Percentiles rank a stretch among this genome's conserved stretches.
Conservation (phyloP, 1,139 yeast species). For the Starmera stellimalicola region DNA sequence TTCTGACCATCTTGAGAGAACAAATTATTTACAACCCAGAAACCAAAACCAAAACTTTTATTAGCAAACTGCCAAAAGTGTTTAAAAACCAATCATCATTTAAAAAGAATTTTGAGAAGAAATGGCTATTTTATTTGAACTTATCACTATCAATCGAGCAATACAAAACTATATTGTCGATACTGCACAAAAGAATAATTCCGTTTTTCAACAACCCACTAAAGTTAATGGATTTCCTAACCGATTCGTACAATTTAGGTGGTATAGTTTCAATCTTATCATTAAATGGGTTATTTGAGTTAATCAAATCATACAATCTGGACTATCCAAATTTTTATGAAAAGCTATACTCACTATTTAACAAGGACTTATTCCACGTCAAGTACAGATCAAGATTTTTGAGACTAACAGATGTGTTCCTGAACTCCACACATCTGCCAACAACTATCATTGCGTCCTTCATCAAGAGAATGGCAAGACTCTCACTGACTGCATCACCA, state of each 20-base stretch:
- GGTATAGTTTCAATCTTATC: constrained; percentile 72
- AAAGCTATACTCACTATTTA: constrained; percentile 72
- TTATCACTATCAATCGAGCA: constrained; percentile 37
- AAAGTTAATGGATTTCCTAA: constrained; percentile 82
- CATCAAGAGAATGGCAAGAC: constrained; percentile 70
- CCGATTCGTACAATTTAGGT: constrained; percentile 71
- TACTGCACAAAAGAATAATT: constrained; percentile 75
- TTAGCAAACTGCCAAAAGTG: constrained; percentile 41
- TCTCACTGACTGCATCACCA: constrained; percentile 76
- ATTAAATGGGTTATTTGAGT: constrained; percentile 76
- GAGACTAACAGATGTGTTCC: constrained; percentile 76
- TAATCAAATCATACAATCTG: constrained; percentile 73
- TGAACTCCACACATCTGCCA: constrained; percentile 83
- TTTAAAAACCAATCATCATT: constrained; percentile 50
- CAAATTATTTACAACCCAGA: constrained; percentile 18
- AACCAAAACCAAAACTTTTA: constrained; percentile 27
- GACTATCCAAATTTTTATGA: constrained; percentile 89
- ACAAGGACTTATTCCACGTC: constrained; percentile 67
- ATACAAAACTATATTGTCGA: constrained; percentile 57
- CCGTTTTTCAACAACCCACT: constrained; percentile 79
- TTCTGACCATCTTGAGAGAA: constrained; percentile 27
- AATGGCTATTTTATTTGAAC: constrained; percentile 50
- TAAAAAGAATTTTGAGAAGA: constrained; percentile 58
- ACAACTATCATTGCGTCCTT: constrained; percentile 81
- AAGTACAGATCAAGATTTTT: constrained; percentile 81